Base-by-base conservation (phyloP, 176 grass and related monocot species). In the Musa beccarii region DNA sequence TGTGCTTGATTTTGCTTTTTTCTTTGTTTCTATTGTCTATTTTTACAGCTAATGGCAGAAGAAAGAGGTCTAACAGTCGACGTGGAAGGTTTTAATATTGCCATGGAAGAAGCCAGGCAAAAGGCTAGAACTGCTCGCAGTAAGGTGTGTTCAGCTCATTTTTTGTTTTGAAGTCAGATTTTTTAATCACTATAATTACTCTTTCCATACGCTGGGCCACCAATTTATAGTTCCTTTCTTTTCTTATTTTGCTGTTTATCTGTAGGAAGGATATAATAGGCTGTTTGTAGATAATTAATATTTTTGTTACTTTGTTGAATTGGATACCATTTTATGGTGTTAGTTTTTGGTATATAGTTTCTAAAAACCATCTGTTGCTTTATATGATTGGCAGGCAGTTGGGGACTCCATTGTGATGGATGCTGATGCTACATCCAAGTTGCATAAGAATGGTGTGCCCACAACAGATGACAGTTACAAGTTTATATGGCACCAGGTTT, bases 101-200 rank as follows among this genome's bases (percentile, higher is more conserved):
- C 82, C 21, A 91, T 93, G 94, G 88, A 93, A 83, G 94, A 97
- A 91, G 90, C 90, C 2, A 91, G 94, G 63, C 77, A 90, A 80
- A 97, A 87, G 65, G 94, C 94, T 80, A 93, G 88, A 82, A 91
- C 84, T 87, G 94, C 94, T 77, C 82, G 90, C 2, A 82, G 73
- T 78, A 97, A 97, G 86, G 94, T 97, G 51, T 7, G 20, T 59
- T 66, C 76, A 70, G 9, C 68, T 75, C 26, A 6, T n/a, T 49
- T 75, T 59, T 29, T 75, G 2, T 57, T 9, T 12, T 13, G n/a
- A 34, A 63, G 13, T 64, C 34, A 43, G 34, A 43, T 43, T 43
- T 43, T 43, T 43, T 43, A 43, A 43, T 43, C 34, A 43, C 34
- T 43, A 43, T 43, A 43, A 6, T 43, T 43, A 43, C 4, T 43